These are phyloP conservation scores for Penicillium concentricum DNA, from an alignment of 2,329 filamentous ascomycete genomes.

Conservation along the genomic window DNA sequence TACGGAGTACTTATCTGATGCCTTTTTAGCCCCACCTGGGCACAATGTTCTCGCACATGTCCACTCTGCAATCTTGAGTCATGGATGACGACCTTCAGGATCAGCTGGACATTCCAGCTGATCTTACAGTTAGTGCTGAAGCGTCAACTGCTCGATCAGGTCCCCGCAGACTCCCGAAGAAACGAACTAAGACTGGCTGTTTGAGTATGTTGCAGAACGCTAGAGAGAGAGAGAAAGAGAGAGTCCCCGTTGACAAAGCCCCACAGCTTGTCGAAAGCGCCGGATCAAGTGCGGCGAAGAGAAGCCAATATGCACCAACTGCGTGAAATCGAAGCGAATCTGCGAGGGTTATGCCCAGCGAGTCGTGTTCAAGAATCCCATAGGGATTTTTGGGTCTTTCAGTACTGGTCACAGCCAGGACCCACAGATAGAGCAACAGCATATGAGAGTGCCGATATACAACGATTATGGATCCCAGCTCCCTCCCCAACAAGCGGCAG, in stretches of 20 bases:
- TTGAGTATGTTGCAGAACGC: slow-evolving; percentile 64
- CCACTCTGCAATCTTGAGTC: not conserved
- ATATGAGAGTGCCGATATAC: slow-evolving; percentile 18
- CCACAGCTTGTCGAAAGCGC: slow-evolving; percentile 79
- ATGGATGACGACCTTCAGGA: slow-evolving; percentile 2
- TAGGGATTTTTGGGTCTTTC: slow-evolving; percentile 34
- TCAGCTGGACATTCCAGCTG: not conserved
- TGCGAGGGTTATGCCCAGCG: slow-evolving; percentile 46
- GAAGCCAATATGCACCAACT: slow-evolving; percentile 49
- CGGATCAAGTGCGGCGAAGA: slow-evolving; percentile 97
- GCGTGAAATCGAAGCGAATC: slow-evolving; percentile 47
- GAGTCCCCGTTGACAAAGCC: slow-evolving; percentile 13
- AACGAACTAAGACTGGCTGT: slow-evolving; percentile 88
- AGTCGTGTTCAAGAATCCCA: slow-evolving; percentile 42
- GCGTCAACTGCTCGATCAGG: slow-evolving; percentile 17
- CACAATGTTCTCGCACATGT: not conserved
- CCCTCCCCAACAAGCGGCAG: slow-evolving; percentile 27
- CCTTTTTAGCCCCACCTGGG: slow-evolving; percentile 1
- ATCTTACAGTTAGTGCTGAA: slow-evolving; percentile 5
- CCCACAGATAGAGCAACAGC: slow-evolving; percentile 22
- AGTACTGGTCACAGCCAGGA: slow-evolving; percentile 18
- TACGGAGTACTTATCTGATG: not conserved
- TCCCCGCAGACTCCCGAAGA: slow-evolving; percentile 48
- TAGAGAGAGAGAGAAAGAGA: not conserved
- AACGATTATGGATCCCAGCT: slow-evolving; percentile 22